phyloP scores from a whole-genome alignment of 495 filamentous ascomycete genomes.

The Penicilliopsis zonata region DNA sequence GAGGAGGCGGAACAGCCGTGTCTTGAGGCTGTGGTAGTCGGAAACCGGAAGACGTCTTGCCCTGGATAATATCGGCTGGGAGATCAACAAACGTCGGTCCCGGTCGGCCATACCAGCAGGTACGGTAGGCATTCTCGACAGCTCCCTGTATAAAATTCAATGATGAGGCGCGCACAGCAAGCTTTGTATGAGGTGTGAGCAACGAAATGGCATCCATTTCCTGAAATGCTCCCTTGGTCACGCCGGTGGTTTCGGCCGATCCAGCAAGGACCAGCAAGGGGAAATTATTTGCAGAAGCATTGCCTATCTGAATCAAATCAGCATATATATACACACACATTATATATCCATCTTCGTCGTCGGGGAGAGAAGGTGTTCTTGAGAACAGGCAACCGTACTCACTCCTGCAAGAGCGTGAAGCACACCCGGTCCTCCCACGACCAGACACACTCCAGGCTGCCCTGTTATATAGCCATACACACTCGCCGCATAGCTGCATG shows the following conservation, averaged over 20 bases:
- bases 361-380: too few relatives aligned
- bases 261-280: constrained; percentile 49
- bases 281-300: constrained; percentile 44
- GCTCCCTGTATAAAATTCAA: constrained; percentile 37
- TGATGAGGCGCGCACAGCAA: constrained; percentile 36
- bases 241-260: constrained; percentile 39
- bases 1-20: constrained; percentile 21
- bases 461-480: constrained; percentile 57
- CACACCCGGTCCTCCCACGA: constrained; percentile 55
- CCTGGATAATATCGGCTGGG: constrained; percentile 50
- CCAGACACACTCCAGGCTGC: constrained; percentile 47
- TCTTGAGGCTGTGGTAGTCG: constrained; percentile 8
- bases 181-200: constrained; percentile 46
- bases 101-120: constrained; percentile 44
- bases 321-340: too few relatives aligned
- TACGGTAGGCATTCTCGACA: constrained; percentile 42
- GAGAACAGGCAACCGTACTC: constrained; percentile 8
- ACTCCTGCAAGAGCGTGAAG: constrained; percentile 51
- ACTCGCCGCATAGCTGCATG: constrained; percentile 50
- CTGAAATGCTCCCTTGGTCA: constrained; percentile 49
- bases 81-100: constrained; percentile 50
- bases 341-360: too few relatives aligned
- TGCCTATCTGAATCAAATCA: constrained; percentile 31
- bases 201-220: constrained; percentile 49
- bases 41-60: constrained; percentile 9